Evolutionary conservation across 805 yeast species (phyloP), one percentile per base, ranked within the genome.

Genomic region (Starmerella scarabaei): DNA sequence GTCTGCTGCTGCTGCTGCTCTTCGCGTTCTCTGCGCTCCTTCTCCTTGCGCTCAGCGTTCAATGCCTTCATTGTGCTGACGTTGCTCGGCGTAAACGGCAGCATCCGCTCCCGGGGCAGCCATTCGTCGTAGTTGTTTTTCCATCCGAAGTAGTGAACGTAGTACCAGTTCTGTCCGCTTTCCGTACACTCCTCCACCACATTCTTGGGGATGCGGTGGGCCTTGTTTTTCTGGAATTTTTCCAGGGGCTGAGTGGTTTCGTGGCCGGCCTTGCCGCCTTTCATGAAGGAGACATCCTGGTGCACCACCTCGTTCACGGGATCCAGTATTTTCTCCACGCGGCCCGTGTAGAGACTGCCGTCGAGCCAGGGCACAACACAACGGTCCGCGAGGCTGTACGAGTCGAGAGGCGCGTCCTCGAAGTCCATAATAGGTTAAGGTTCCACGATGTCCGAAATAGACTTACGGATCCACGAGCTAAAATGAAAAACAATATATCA

Each of bases 111-210:
- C 6, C 61, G 59, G 1, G 72, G 69, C 1, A 88, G 88, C 98
- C 98, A 88, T 59, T 88, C 98, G 56, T 88, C 97, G 94, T 95
- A 88, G 43, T 85, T 76, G 15, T 77, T 61, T 54, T 86, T 88
- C 98, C 98, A 88, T 3, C 98, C 97, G 50, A 78, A 80, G 60
- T 88, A 88, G 55, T 91, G 98, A 15, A 88, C 73, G 49, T 66
- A 76, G 59, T 75, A 86, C 23, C 75, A 67, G 17, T 51, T 49
- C 30, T 60, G 61, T 16, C 52, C 58, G 21, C 62, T 67, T 15
- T 51, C 58, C 1, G 8, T 12, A 37, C 47, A 30, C 21, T 31
- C 35, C 17, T 38, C 36, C 21, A 47, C 14, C 11, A 42, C 41
- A 1, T 17, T 5, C 8, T 26, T 21, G 16, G 42, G 41, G 9